Base-by-base conservation (phyloP, 441 rosid species). In the California macrophylla region DNA sequence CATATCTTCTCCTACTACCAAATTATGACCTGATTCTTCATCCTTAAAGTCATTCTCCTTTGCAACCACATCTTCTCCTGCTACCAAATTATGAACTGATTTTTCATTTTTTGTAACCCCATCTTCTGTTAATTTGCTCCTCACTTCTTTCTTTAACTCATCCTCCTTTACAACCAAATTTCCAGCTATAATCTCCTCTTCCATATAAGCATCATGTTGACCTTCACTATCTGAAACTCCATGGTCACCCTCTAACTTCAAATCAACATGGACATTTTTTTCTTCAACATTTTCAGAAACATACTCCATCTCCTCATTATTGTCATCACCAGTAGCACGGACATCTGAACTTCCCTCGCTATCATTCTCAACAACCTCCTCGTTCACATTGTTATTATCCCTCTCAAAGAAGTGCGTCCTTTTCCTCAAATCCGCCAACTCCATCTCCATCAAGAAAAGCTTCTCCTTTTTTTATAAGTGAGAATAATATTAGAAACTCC, bases 371-470 rank as follows among this genome's bases (percentile, higher is more conserved):
- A 88, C 91, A 71, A 86, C 89, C 74, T 85, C 98, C 82, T 91
- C 97, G 0, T 84, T 82, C 65, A 69, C 88, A 83, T 91, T 73
- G 83, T n/a, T n/a, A 74, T 68, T 81, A 70, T 79, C 82, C 81
- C 91, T 82, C 88, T 91, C 98, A 50, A 91, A 81, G 72, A 84
- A 85, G 78, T 85, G 90, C 82, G 91, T 67, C 86, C 98, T 86
- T 81, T 88, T 87, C 82, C 89, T 89, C 81, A 93, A 72, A 76
- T 91, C 95, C 58, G 82, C 86, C 38, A 93, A 66, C 78, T 93
- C 98, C 74, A 90, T 84, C 76, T 89, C 98, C 98, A 91, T 87
- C 84, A 93, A 68, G 70, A 88, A 91, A 83, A 93, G 62, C 82
- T 95, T 91, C 73, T 93, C 98, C 73, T 87, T 91, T n/a, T n/a